Evolutionary conservation across 2,329 filamentous ascomycete species (phyloP).

Genomic region (Aspergillus transmontanensis): DNA sequence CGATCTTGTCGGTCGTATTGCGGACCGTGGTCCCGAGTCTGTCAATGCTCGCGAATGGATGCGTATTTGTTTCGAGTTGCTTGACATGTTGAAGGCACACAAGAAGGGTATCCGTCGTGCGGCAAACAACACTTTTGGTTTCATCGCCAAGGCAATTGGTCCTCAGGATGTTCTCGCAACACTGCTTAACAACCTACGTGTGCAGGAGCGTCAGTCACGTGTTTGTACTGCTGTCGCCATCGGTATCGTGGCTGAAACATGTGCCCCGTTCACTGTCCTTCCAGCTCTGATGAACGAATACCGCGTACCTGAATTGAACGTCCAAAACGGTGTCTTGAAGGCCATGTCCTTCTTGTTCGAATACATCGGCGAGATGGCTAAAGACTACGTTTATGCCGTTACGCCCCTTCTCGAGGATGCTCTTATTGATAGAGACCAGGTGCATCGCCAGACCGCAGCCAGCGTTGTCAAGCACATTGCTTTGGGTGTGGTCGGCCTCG

Average conservation of each 20-base stretch:
- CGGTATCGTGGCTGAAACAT: conserved; percentile 97
- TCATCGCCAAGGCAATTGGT: conserved; percentile 98
- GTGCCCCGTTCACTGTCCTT: conserved; percentile 97
- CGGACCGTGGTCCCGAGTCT: conserved; percentile 92
- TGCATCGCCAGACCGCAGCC: conserved; percentile 94
- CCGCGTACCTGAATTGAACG: conserved; percentile 94
- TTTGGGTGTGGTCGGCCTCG: conserved; percentile 93
- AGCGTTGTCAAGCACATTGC: conserved; percentile 98
- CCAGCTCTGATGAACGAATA: conserved; percentile 99
- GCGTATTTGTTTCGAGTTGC: conserved; percentile 97
- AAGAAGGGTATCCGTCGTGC: conserved; percentile 98
- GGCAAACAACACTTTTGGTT: conserved; percentile 99
- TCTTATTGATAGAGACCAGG: conserved; percentile 95
- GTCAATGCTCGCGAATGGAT: conserved; percentile 99
- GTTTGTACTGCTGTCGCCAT: conserved; percentile 99
- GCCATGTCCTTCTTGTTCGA: conserved; percentile 96
- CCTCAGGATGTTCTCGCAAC: conserved; percentile 96
- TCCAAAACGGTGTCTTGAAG: conserved; percentile 98
- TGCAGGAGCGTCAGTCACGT: conserved; percentile 96
- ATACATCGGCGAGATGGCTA: conserved; percentile 99
- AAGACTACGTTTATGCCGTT: conserved; percentile 98
- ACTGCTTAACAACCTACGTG: conserved; percentile 91
- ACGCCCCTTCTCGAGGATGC: conserved; percentile 95
- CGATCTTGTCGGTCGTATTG: conserved; percentile 95
- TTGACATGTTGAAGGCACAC: conserved; percentile 99